Base-by-base conservation (phyloP, 2,329 filamentous ascomycete species). In the Aspergillus transmontanensis region DNA sequence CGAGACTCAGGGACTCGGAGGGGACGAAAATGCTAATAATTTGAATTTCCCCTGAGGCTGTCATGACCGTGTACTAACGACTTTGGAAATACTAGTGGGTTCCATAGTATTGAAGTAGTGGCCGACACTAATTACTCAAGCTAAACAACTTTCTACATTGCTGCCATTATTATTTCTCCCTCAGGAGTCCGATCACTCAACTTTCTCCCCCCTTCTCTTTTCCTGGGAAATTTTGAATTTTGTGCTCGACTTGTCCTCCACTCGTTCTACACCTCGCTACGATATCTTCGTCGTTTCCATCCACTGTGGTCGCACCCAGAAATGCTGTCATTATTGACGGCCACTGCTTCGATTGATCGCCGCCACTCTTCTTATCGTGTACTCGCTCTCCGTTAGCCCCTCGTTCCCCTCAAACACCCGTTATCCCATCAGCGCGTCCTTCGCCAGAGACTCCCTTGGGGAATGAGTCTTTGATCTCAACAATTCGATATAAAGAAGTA, bases 1-100 rank as follows among this genome's bases (percentile, higher is more conserved):
- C 69, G 67, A 72, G 71, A 72, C 68, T 59, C n/a, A 10, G 60
- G 21, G 45, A 48, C 50, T 62, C 5, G 58, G 51, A 45, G 51
- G 39, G 28, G 59, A 64, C 46, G 60, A 54, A 43, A 28, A 51
- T 51, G 46, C 21, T 26, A 34, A 41, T 57, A 58, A 62, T 62
- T 59, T 66, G 65, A 64, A 41, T 58, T 51, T 50, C 41, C 48
- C 45, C 45, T 46, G 32, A 39, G 45, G 16, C n/a, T 55, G 51
- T 55, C 51, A 55, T 26, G 51, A 51, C 48, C 34, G 21, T 55
- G 51, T 54, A 54, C 51, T 34, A 21, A 39, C n/a, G 30, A 55
- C 51, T 55, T 39, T 55, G 51, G 34, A 55, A 55, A 55, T 55
- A 55, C 51, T 55, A 55, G 51, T 39, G 51, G 32, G 36, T 55